These are phyloP conservation scores for Lactarius quietus DNA, from an alignment of 768 basidiomycete genomes.

Conservation along the genomic window DNA sequence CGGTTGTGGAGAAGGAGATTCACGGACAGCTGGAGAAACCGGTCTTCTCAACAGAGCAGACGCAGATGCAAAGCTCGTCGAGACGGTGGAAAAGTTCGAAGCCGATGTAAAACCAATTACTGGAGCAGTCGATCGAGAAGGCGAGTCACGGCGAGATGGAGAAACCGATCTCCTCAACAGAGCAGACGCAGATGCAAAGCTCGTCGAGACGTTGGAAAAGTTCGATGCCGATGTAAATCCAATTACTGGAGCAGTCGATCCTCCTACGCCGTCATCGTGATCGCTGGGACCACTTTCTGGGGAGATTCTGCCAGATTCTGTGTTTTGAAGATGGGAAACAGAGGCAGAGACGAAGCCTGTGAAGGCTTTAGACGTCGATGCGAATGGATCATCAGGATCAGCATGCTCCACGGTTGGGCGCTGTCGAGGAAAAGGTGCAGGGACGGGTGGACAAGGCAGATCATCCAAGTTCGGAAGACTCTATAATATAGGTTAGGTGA, in stretches of 20 bases:
- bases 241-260: not conserved
- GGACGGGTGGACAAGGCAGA: not conserved
- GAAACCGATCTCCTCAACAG: not conserved
- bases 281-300: not conserved
- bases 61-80: conserved; percentile 6
- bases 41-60: conserved; percentile 2
- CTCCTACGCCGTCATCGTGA: not conserved
- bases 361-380: conserved; percentile 1
- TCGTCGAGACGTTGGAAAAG: not conserved
- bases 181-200: conserved; percentile 15
- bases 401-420: not conserved
- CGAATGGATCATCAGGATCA: conserved; percentile 19
- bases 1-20: not conserved
- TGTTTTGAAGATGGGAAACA: not conserved
- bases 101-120: conserved; percentile 14
- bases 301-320: not conserved
- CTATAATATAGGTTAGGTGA: not conserved
- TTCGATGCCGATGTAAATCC: conserved; percentile 17
- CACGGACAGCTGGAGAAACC: not conserved
- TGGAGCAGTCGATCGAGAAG: not conserved
- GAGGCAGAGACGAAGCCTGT: conserved; percentile 10
- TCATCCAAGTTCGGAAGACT: not conserved
- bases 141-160: not conserved
- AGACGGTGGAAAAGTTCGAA: conserved; percentile 7
- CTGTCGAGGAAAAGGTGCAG: not conserved